Conservation (phyloP, 208 protist species). For the Kentomonas sorsogonicus region DNA sequence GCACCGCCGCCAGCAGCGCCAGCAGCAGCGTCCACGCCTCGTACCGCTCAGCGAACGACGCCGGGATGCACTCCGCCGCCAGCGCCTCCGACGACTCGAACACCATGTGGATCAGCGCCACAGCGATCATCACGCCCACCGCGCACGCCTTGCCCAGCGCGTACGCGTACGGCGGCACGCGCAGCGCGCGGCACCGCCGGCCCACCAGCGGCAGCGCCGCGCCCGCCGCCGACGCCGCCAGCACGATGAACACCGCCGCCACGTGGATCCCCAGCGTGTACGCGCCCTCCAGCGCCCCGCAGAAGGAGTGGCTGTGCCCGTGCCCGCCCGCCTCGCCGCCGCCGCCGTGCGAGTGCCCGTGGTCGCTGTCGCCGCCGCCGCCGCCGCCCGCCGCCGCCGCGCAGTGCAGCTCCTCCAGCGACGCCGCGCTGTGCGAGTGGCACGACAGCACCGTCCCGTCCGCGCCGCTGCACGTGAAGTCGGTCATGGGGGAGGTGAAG, state of each 20-base stretch:
- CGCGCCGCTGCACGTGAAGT: too few relatives aligned
- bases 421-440: too few relatives aligned
- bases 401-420: too few relatives aligned
- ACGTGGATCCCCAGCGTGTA: slow-evolving; percentile 55
- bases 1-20: slow-evolving; percentile 36
- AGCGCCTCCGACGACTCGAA: slow-evolving; percentile 15
- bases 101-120: slow-evolving; percentile 53
- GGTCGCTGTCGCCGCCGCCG: not conserved
- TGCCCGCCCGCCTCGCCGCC: not conserved
- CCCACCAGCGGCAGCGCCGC: slow-evolving; percentile 45
- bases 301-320: not conserved
- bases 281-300: slow-evolving; percentile 9
- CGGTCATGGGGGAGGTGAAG: too few relatives aligned
- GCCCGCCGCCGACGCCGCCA: slow-evolving; percentile 43
- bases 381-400: too few relatives aligned
- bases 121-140: slow-evolving; percentile 51
- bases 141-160: slow-evolving; percentile 42
- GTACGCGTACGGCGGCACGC: slow-evolving; percentile 31
- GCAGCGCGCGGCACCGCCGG: slow-evolving; percentile 30
- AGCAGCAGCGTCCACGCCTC: slow-evolving; percentile 48
- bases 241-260: slow-evolving; percentile 58
- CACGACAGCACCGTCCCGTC: too few relatives aligned
- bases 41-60: slow-evolving; percentile 30
- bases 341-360: not conserved
- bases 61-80: slow-evolving; percentile 28